Base-by-base conservation (phyloP, 805 yeast species). In the Sugiyamaella boreocaroliniensis region DNA sequence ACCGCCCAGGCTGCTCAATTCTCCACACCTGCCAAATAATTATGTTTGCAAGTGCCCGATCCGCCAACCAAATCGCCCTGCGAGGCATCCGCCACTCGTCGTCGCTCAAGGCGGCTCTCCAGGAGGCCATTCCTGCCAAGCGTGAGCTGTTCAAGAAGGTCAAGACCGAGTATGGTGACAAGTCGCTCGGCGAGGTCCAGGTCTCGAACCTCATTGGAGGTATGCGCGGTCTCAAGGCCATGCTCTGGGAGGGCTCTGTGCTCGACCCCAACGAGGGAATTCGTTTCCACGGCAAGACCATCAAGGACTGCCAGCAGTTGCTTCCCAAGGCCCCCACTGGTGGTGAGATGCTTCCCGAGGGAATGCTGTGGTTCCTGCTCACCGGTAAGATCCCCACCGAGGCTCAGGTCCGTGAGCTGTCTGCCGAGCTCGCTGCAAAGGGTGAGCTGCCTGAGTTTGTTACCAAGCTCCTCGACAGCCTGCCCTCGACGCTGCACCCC, bases 231-330 rank as follows among this genome's bases (percentile, higher is more conserved):
- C 77, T 82, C 67, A 78, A 78, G 66, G 79, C 85, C 49, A 74
- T 86, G 66, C 81, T 84, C 52, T 86, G 93, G 93, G 89, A 85
- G 65, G 83, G 89, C 51, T 83, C 90, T 12, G 81, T 79, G 45
- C 79, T 86, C 60, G 92, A 86, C 67, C 83, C 92, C 50, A 74
- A 80, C 50, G 81, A 79, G 64, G 93, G 93, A 40, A 86, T 86
- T 65, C 79, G 83, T 53, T 86, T 86, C 76, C 86, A 86, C 70
- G 89, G 89, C 53, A 74, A 76, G 67, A 82, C 90, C 54, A 86
- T 85, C 60, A 77, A 81, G 59, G 86, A 85, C 59, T 81, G 86
- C 68, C 90, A 83, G 70, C 65, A 71, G 55, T 69, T 74, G 58
- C 76, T 86, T 61, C 90, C 92, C 57, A 78, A 77, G 66, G 80